These are phyloP conservation scores for Capsicum chinense DNA, from an alignment of 257 asterid genomes.

Conservation along the genomic window DNA sequence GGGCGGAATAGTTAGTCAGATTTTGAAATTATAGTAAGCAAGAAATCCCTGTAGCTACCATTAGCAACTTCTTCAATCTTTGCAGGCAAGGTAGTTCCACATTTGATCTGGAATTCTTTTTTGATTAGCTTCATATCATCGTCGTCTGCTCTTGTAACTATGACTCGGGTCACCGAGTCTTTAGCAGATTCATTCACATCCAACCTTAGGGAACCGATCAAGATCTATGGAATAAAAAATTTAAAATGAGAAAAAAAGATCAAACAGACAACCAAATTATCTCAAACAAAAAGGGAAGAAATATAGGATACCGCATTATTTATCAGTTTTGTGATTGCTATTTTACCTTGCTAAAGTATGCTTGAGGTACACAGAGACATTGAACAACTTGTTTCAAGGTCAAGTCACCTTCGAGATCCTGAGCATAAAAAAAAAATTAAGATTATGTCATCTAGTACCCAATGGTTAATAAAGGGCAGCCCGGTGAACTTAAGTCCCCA, in stretches of 20 bases:
- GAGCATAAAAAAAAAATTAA: not conserved
- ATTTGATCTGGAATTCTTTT: conserved; percentile 48
- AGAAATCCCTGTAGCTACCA: conserved; percentile 76
- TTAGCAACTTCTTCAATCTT: conserved; percentile 71
- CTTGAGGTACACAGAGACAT: conserved; percentile 65
- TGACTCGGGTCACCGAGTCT: conserved; percentile 71
- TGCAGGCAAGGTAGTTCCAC: conserved; percentile 48
- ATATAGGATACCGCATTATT: not conserved
- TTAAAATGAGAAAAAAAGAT: not conserved
- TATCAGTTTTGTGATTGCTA: not conserved
- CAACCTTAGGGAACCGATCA: conserved; percentile 53
- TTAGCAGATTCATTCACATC: conserved; percentile 58
- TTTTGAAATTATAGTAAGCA: conserved; percentile 65
- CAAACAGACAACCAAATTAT: not conserved
- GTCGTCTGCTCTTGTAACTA: conserved; percentile 77
- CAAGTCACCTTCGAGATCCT: conserved; percentile 59
- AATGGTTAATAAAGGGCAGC: too few species aligned
- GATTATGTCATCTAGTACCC: not conserved
- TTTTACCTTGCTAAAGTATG: conserved; percentile 67
- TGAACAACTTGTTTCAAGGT: conserved; percentile 54
- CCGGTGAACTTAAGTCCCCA: too few species aligned
- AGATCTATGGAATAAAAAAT: conserved; percentile 40
- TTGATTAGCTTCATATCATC: conserved; percentile 71
- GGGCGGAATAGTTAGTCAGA: conserved; percentile 8
- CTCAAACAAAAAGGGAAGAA: not conserved